Evolutionary conservation across 2,329 filamentous ascomycete genomes (phyloP).

Genomic region (Xylariaceae sp.): DNA sequence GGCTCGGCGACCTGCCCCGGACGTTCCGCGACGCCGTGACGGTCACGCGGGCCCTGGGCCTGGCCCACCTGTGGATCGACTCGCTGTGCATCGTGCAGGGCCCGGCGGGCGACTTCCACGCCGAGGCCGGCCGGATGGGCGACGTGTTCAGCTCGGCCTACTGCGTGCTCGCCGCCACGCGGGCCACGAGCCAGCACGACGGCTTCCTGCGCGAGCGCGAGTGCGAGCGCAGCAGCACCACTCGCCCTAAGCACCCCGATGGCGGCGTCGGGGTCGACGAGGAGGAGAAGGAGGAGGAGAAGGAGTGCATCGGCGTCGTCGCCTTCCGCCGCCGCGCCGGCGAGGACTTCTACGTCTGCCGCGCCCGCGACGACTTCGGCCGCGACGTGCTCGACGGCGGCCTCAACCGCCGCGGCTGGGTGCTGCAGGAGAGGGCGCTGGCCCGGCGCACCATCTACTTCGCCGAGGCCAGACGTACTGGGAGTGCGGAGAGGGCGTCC

Average conservation of each 20-base stretch:
- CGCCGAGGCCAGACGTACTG: constrained; percentile 29
- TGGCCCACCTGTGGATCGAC: constrained; percentile 1
- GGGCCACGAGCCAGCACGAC: constrained; percentile 5
- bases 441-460: constrained; percentile 31
- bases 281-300: too few species aligned
- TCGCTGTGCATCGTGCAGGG: constrained; percentile 2
- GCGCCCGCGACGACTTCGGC: constrained; percentile 27
- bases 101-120: neutral
- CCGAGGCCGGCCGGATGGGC: constrained; percentile 1
- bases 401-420: constrained; percentile 31
- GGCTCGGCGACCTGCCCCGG: neutral
- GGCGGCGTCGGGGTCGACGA: too few species aligned
- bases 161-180: constrained; percentile 1
- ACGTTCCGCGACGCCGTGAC: constrained; percentile 1
- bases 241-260: too few species aligned
- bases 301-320: too few species aligned
- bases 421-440: constrained; percentile 31
- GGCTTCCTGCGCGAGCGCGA: constrained; percentile 16
- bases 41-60: neutral
- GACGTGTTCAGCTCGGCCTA: constrained; percentile 3
- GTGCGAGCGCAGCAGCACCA: too few species aligned
- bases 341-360: constrained; percentile 18
- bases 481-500: constrained; percentile 29
- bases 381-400: constrained; percentile 22
- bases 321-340: constrained; percentile 1